Evolutionary conservation across 2,329 filamentous ascomycete genomes (phyloP).

Genomic region (Xylariaceae sp.): DNA sequence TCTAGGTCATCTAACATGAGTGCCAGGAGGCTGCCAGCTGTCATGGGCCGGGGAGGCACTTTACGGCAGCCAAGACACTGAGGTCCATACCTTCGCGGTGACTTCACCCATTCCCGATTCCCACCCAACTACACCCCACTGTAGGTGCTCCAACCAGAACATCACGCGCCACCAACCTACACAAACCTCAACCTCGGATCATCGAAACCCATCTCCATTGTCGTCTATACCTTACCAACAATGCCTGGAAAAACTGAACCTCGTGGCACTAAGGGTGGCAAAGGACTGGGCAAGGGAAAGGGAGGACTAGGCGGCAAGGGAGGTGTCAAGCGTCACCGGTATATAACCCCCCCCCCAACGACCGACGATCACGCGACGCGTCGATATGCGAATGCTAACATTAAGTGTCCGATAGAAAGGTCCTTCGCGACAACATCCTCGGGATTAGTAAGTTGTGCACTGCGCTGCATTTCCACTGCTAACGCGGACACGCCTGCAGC

Average conservation of each 20-base stretch:
- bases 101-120: too few species aligned
- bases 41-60: too few species aligned
- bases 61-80: too few species aligned
- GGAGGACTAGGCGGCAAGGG: conserved; percentile 29
- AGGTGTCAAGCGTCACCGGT: conserved; percentile 29
- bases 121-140: too few species aligned
- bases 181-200: neutral
- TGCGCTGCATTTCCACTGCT: conserved; percentile 12
- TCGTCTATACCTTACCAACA: too few species aligned
- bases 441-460: conserved; percentile 31
- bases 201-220: neutral
- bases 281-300: conserved; percentile 25
- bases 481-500: conserved; percentile 35
- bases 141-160: too few species aligned
- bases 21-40: too few species aligned
- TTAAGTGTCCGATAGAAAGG: conserved; percentile 25
- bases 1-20: too few species aligned
- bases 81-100: too few species aligned
- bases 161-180: too few species aligned
- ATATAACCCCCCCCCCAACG: conserved; percentile 4
- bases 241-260: neutral
- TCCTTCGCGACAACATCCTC: conserved; percentile 33
- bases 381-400: neutral
- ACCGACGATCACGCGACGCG: too few species aligned
- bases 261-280: conserved; percentile 22